Base-by-base conservation (phyloP, 2,329 filamentous ascomycete genomes). In the Albifimbria verrucaria region DNA sequence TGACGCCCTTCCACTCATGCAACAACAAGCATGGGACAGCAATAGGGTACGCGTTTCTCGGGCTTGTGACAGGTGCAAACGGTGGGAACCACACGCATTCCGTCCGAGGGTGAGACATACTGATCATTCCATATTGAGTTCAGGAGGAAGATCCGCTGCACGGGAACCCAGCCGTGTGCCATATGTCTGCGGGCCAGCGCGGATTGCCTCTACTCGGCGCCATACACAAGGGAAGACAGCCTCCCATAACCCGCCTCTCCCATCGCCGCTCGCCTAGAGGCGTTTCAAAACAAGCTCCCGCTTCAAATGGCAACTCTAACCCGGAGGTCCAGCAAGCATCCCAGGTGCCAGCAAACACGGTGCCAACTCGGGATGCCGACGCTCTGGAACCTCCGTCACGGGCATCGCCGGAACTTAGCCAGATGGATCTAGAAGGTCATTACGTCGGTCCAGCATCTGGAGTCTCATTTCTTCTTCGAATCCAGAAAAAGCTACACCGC, bases 401-500 rank as follows among this genome's bases (percentile, higher is more conserved):
- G 9, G 52, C 51, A 10, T 67, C 65, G 4, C 65, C 66, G 3
- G 66, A 69, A 23, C 65, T 64, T 1, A 56, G 65, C 0, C 65
- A 68, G 26, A 61, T 59, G 2, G 66, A 69, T 24, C 55, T 62
- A 3, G 65, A 68, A 50, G 66, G 67, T 0, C 67, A 69, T 17
- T 69, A 69, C 17, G 60, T 68, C 28, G 66, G 66, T 0, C 66
- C 66, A 7, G 63, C 66, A 6, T 68, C 66, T 1, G 66, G 66
- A 0, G 59, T 67, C 0, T 66, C 65, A 0, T 68, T 68, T 12
- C 44, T 69, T 10, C 53, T 67, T 2, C 47, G 66, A 11, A 64
- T 68, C 0, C 66, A 68, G 49, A 67, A 66, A n/a, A 59, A 65
- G 1, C 51, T 68, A 18, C 60, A 65, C 18, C 48, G 53, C 0